Percentiles rank a stretch among this genome's conserved stretches.
These are phyloP conservation scores for Asterionellopsis glacialis DNA, from an alignment of 108 stramenopile genomes.

Conservation along the genomic window DNA sequence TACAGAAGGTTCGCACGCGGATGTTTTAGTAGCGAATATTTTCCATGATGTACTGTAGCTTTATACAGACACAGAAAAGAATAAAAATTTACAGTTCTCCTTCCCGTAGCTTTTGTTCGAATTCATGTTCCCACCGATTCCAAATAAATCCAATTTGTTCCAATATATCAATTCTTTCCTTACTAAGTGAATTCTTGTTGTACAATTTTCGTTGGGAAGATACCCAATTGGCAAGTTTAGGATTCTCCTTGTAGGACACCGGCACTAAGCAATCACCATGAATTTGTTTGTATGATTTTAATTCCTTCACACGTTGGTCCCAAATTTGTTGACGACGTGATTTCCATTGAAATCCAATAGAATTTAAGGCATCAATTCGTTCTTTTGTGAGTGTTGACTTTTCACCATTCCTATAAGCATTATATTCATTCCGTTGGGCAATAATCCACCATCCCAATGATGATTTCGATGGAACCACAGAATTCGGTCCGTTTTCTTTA, in stretches of 20 bases:
- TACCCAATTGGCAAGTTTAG: constrained; percentile 52
- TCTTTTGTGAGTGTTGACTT: constrained; percentile 1
- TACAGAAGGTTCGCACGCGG: no score
- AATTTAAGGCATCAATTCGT: constrained; percentile 11
- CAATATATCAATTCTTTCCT: constrained; percentile 30
- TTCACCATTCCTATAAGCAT: constrained; percentile 2
- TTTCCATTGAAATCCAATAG: constrained; percentile 14
- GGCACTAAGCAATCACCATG: constrained; percentile 50
- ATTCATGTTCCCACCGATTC: constrained; percentile 49
- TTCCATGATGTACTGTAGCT: no score
- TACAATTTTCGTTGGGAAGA: constrained; percentile 51
- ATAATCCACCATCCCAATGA: constrained; percentile 36
- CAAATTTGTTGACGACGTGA: constrained; percentile 32
- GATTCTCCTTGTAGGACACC: constrained; percentile 31
- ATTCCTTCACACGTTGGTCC: constrained; percentile 39
- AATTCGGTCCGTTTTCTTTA: constrained; percentile 4
- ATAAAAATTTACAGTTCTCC: no score
- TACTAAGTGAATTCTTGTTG: constrained; percentile 31
- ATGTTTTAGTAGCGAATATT: no score
- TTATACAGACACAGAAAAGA: no score
- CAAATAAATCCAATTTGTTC: constrained; percentile 45
- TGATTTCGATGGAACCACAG: constrained; percentile 9
- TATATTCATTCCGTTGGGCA: constrained; percentile 15
- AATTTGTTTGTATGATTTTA: constrained; percentile 36
- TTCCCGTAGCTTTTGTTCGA: constrained; percentile 9